A percentile compares a stretch with the other conserved stretches of the same genome.
Evolutionary conservation across 768 basidiomycete species (phyloP).

Genomic region (Hortiboletus flavorubellus): DNA sequence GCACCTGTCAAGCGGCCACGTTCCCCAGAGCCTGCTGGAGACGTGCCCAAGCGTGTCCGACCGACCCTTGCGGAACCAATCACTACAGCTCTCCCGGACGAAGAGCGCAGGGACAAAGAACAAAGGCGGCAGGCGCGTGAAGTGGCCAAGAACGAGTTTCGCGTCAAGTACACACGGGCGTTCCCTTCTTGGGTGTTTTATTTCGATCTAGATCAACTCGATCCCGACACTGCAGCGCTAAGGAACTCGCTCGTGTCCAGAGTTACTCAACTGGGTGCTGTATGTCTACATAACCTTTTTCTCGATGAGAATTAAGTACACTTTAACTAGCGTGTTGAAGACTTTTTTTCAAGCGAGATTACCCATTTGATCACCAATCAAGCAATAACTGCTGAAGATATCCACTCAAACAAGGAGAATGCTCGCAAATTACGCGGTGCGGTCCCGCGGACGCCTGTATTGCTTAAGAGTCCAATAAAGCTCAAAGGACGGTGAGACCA

Average conservation of each 20-base stretch:
- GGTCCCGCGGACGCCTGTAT: slow-evolving; percentile 21
- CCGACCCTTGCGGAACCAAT: slow-evolving; percentile 25
- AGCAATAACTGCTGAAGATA: slow-evolving; percentile 34
- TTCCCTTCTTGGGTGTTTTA: slow-evolving; percentile 86
- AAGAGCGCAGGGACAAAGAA: slow-evolving; percentile 44
- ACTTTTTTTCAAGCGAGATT: slow-evolving; percentile 83
- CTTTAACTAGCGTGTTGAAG: slow-evolving; percentile 64
- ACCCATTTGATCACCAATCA: slow-evolving; percentile 85
- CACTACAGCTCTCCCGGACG: slow-evolving; percentile 28
- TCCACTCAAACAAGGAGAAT: slow-evolving; percentile 64
- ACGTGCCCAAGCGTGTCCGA: slow-evolving; percentile 46
- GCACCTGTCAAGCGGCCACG: slow-evolving; percentile 44
- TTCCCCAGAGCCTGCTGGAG: slow-evolving; percentile 46
- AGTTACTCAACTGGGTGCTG: slow-evolving; percentile 71
- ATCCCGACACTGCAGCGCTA: slow-evolving; percentile 34
- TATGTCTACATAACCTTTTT: slow-evolving; percentile 41
- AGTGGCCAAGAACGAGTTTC: slow-evolving; percentile 66
- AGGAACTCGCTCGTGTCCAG: slow-evolving; percentile 47
- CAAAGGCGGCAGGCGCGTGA: slow-evolving; percentile 50
- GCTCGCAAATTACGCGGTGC: slow-evolving; percentile 32
- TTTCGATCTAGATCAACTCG: slow-evolving; percentile 63
- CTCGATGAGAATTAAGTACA: slow-evolving; percentile 1
- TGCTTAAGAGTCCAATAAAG: slow-evolving; percentile 65
- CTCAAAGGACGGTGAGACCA: slow-evolving; percentile 52
- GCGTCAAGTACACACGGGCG: slow-evolving; percentile 76